These are phyloP conservation scores for Ilex paraguariensis DNA, from an alignment of 305 asterid genomes.

Conservation along the genomic window DNA sequence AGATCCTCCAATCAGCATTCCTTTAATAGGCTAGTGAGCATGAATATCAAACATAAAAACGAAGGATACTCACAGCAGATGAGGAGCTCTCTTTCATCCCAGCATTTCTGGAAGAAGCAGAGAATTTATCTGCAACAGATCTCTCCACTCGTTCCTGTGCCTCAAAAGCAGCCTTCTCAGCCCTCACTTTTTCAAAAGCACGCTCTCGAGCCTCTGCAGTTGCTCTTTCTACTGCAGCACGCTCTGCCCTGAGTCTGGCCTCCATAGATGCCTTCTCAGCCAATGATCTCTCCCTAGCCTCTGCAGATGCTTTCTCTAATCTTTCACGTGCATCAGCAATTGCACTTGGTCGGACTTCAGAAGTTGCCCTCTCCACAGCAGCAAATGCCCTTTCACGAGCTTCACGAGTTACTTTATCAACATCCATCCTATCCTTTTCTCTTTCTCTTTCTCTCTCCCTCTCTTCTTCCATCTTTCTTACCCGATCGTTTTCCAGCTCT, in stretches of 20 bases:
- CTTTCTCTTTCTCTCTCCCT: constrained; percentile 58
- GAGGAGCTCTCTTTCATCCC: constrained; percentile 50
- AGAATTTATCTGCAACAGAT: constrained; percentile 49
- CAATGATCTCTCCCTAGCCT: constrained; percentile 55
- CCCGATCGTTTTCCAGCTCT: constrained; percentile 30
- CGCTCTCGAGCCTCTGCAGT: constrained; percentile 80
- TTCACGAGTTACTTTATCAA: constrained; percentile 57
- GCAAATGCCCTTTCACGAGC: constrained; percentile 42
- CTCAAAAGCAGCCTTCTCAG: constrained; percentile 39
- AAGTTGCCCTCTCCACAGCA: constrained; percentile 36
- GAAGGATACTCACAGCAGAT: constrained; percentile 60
- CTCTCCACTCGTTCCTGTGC: constrained; percentile 38
- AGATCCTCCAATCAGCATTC: constrained; percentile 25
- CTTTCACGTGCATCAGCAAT: constrained; percentile 46
- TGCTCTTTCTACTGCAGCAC: constrained; percentile 81
- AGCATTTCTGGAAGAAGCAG: constrained; percentile 41
- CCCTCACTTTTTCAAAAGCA: constrained; percentile 67
- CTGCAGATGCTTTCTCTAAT: constrained; percentile 43
- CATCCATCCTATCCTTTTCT: constrained; percentile 76
- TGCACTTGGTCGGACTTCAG: constrained; percentile 42
- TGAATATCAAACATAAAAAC: constrained; percentile 13
- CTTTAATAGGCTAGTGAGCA: constrained; percentile 20
- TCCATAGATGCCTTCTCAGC: constrained; percentile 51
- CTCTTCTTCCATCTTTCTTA: constrained; percentile 50
- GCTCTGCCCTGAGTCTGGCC: constrained; percentile 63